phyloP scores from a whole-genome alignment of 2,329 filamentous ascomycete species.

The Aspergillus fijiensis region DNA sequence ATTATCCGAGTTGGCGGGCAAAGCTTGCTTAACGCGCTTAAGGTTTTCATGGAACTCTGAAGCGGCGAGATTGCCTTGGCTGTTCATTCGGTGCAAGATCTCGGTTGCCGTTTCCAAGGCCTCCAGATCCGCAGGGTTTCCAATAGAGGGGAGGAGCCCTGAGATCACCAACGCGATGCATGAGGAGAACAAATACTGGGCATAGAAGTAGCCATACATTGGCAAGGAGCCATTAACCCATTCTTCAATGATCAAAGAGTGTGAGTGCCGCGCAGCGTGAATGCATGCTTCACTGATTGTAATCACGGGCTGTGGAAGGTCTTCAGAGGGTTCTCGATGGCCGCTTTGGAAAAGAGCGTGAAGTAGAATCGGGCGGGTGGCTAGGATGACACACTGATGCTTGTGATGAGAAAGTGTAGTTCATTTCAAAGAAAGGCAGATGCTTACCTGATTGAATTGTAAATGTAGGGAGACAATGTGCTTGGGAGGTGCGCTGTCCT shows the following conservation, averaged over 20 bases:
- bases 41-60: conserved; percentile 31
- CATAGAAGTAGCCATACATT: conserved; percentile 36
- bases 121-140: conserved; percentile 21
- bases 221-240: conserved; percentile 35
- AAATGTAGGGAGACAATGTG: conserved; percentile 33
- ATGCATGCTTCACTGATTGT: conserved; percentile 35
- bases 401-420: neutral
- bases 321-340: conserved; percentile 7
- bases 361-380: conserved; percentile 37
- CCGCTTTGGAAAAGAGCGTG: conserved; percentile 30
- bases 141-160: conserved; percentile 21
- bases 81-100: conserved; percentile 27
- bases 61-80: conserved; percentile 32
- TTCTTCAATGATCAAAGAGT: conserved; percentile 31
- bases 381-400: conserved; percentile 36
- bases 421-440: neutral
- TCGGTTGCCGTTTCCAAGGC: conserved; percentile 27
- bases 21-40: conserved; percentile 17
- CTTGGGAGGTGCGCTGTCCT: conserved; percentile 16
- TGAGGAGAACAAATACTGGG: conserved; percentile 36
- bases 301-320: conserved; percentile 25
- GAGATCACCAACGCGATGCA: conserved; percentile 34
- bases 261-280: conserved; percentile 32
- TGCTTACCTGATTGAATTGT: conserved; percentile 33
- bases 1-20: neutral